Base-by-base conservation (phyloP, 2,329 filamentous ascomycete species). In the Arthroderma sp. region DNA sequence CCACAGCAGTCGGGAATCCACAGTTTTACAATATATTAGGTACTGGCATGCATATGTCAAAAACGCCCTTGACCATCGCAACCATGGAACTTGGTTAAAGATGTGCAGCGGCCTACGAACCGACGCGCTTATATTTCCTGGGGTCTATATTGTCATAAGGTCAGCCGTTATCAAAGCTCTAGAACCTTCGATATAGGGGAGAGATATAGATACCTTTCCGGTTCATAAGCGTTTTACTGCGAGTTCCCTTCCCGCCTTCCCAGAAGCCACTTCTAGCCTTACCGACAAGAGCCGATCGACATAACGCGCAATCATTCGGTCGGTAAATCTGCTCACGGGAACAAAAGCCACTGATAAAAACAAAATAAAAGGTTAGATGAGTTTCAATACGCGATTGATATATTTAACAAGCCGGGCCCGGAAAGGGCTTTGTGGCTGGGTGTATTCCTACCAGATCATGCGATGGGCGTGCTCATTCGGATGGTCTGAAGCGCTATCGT, bases 201-300 rank as follows among this genome's bases (percentile, higher is more conserved):
- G 10, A 40, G n/a, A 34, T 9, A 38, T 4, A 29, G n/a, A 22
- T 58, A 68, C 68, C 69, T 63, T 85, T 86, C 48, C 79, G 71
- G 55, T 78, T 83, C 84, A 88, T 88, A 55, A 72, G 65, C 30
- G 64, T 66, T 61, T 71, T 75, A 57, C 87, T 82, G 49, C 84
- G 69, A n/a, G 83, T 88, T 1, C 83, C 83, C 60, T 83, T 85
- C 1, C 85, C 85, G 7, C 85, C 85, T 66, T 93, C 85, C 85
- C 85, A 93, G 63, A 87, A 93, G 0, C 85, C 85, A 37, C 68
- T 68, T 5, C 68, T 68, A 3, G 76, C 75, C 56, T 77, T 80
- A 51, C 83, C 79, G 43, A 87, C 72, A 8, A 91, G 73, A 41
- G 72, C 75, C 31, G 79, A 69, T 40, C 80, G 81, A 57, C 85